Base-by-base conservation (phyloP, 352 stramenopile genomes). In the Phytophthora pistaciae region DNA sequence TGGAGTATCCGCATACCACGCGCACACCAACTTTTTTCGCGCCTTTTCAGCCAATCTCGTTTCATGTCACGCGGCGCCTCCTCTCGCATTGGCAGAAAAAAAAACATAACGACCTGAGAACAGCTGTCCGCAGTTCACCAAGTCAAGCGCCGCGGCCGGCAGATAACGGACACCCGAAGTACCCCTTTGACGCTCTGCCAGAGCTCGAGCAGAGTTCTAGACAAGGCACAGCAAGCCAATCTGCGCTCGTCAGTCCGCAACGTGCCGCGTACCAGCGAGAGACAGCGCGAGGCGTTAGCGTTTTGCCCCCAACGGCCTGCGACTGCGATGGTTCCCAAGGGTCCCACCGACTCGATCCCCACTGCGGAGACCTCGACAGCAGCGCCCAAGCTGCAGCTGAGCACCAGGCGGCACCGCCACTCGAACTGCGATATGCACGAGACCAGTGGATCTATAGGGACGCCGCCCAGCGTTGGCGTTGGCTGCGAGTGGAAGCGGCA, bases 401-500 rank as follows among this genome's bases (percentile, higher is more conserved):
- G 18, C 38, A 29, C 42, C 2, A 49, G 57, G 53, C 64, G 60
- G 18, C 54, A 56, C 16, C 71, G 57, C 23, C 60, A 69, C 52
- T 77, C 60, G 5, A 77, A 82, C 44, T 72, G 75, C 25, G 67
- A 76, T 56, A 59, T 72, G 56, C 57, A 57, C 25, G 73, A 68
- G 57, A 18, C 42, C 40, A 60, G 56, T 11, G 63, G 65, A 23
- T 53, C 57, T 27, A 50, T 54, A 18, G 11, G 13, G 36, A 16
- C 36, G 36, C 6, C 29, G 5, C 29, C 29, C 6, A 33, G 29
- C 29, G 29, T 33, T 33, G 0, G 29, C 29, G 29, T 33, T 33
- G 5, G 53, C 36, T 42, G 33, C 11, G 54, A 80, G 53, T 71
- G 64, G 56, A 89, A 88, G 36, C 80, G 85, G 3, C 77, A 85